phyloP scores from a whole-genome alignment of 192 early-diverging fungal species.

The Umbelopsis ramanniana region DNA sequence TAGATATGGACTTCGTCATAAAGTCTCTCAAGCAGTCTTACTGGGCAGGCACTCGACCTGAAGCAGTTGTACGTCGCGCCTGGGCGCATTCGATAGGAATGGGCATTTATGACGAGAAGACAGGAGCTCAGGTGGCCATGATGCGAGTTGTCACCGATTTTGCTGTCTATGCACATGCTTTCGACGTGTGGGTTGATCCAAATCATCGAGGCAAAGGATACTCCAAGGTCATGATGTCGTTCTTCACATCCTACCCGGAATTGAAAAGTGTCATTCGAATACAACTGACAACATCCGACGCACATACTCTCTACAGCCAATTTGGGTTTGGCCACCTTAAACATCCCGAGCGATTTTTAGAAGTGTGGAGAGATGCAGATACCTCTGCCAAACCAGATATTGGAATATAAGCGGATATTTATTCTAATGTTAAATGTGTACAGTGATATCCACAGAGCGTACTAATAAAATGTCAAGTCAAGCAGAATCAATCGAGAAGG shows the following conservation, averaged over 20 bases:
- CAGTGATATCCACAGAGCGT: background rate
- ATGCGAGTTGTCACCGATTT: slow-evolving; percentile 17
- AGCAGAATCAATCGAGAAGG: no score
- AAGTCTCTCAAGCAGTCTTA: background rate
- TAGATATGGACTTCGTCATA: background rate
- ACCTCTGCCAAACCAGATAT: background rate
- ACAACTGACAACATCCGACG: background rate
- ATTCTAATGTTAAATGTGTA: background rate
- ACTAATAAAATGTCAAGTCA: no score
- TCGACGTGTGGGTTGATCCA: slow-evolving; percentile 15
- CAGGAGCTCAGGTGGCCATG: slow-evolving; percentile 2
- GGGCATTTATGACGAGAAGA: background rate
- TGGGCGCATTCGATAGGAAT: background rate
- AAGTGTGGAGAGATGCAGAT: background rate
- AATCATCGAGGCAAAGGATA: slow-evolving; percentile 1
- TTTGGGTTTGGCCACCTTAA: background rate
- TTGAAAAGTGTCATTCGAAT: background rate
- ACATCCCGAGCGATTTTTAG: background rate
- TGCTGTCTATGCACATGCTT: background rate
- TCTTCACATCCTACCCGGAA: background rate
- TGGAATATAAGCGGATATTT: background rate
- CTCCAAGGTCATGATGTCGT: slow-evolving; percentile 1
- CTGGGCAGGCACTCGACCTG: slow-evolving; percentile 1
- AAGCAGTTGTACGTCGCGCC: background rate
- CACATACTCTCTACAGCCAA: background rate